Percentiles rank a stretch among this genome's conserved stretches.
These are phyloP conservation scores for Graphilbum fragrans DNA, from an alignment of 2,329 filamentous ascomycete species.

Conservation along the genomic window DNA sequence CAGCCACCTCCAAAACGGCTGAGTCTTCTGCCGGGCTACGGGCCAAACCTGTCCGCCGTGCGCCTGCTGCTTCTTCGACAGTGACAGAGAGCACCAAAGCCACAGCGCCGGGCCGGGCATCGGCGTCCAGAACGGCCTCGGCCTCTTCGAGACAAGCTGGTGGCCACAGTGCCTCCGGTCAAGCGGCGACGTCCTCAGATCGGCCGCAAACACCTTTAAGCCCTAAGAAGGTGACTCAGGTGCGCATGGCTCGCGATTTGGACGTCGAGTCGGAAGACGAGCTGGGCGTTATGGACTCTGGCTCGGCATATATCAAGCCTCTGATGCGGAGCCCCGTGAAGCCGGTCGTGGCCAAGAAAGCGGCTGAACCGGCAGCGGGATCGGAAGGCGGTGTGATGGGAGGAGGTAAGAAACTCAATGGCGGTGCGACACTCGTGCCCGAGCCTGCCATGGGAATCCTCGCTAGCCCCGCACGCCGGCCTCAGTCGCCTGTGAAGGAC, in stretches of 20 bases:
- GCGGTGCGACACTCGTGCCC: conserved; percentile 4
- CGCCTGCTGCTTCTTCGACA: not conserved
- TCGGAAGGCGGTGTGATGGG: conserved; percentile 17
- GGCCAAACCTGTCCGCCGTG: conserved; percentile 13
- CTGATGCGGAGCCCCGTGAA: conserved; percentile 46
- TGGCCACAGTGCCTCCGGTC: conserved; percentile 9
- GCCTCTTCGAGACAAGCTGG: too few species aligned
- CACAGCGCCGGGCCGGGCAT: not conserved
- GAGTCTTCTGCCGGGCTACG: conserved; percentile 18
- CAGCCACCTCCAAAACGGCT: conserved; percentile 4
- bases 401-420: not conserved
- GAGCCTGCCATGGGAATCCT: conserved; percentile 27
- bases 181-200: conserved; percentile 7
- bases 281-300: conserved; percentile 35
- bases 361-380: not conserved
- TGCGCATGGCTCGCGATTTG: conserved; percentile 27
- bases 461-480: conserved; percentile 43
- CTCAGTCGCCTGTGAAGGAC: conserved; percentile 40
- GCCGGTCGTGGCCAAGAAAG: conserved; percentile 18
- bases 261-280: conserved; percentile 47
- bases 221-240: conserved; percentile 52
- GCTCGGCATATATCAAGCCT: conserved; percentile 32
- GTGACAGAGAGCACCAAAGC: not conserved
- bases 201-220: conserved; percentile 37
- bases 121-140: not conserved